phyloP scores from a whole-genome alignment of 129 eudicot genomes.

The Erigeron canadensis region DNA sequence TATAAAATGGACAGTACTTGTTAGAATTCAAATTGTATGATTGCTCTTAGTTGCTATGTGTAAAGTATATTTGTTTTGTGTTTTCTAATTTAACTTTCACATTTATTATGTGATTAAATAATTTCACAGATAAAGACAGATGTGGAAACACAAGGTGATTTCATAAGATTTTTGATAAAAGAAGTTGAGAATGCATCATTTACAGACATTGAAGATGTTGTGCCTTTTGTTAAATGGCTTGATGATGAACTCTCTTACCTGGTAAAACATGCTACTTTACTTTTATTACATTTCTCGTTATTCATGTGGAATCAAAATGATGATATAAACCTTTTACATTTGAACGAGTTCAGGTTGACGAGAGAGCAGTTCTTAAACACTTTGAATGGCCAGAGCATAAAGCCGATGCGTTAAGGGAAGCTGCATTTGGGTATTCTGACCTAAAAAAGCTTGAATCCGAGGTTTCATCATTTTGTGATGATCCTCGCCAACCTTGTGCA shows the following conservation, averaged over 20 bases:
- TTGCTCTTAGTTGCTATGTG: no score
- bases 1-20: background rate
- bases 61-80: no score
- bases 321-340: background rate
- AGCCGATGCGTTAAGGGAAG: conserved; percentile 95
- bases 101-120: conserved; percentile 7
- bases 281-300: background rate
- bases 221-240: conserved; percentile 96
- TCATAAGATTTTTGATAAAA: conserved; percentile 82
- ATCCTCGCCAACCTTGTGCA: conserved; percentile 72
- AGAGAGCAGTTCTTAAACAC: conserved; percentile 94
- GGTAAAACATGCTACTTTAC: conserved; percentile 36
- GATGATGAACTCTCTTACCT: conserved; percentile 93
- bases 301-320: background rate
- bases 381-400: conserved; percentile 95
- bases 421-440: conserved; percentile 93
- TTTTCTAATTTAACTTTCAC: background rate
- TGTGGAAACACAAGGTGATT: conserved; percentile 95
- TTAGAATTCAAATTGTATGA: background rate
- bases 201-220: conserved; percentile 89
- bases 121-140: conserved; percentile 92
- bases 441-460: conserved; percentile 82
- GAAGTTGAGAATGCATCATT: conserved; percentile 93
- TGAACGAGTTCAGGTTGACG: conserved; percentile 68
- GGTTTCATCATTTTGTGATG: conserved; percentile 69